Conservation (phyloP, 1,139 yeast genomes). For the Suhomyces kunorum region DNA sequence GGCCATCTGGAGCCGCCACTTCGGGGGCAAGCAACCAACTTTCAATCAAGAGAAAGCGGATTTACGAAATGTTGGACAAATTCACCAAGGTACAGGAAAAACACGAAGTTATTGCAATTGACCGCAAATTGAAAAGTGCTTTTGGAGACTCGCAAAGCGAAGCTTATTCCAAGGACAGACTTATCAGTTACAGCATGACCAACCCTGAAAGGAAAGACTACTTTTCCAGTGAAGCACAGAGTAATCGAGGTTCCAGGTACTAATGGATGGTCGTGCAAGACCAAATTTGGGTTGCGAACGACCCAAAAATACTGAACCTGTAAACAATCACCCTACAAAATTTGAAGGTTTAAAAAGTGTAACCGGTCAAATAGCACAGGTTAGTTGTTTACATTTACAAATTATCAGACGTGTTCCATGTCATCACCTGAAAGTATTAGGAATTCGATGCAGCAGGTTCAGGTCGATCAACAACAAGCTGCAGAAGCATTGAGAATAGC, state of each 20-base stretch:
- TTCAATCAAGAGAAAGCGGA: slow-evolving; percentile 45
- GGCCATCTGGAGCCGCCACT: slow-evolving; percentile 16
- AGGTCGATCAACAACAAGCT: slow-evolving; percentile 16
- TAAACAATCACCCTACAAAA: slow-evolving; percentile 9
- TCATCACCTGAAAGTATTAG: slow-evolving; percentile 11
- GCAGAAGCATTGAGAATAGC: slow-evolving; percentile 17
- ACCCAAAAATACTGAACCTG: slow-evolving; percentile 5
- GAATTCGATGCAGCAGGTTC: slow-evolving; percentile 13
- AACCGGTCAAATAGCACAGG: slow-evolving; percentile 11
- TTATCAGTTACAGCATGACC: slow-evolving; percentile 14
- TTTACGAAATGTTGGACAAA: slow-evolving; percentile 58
- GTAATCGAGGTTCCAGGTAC: slow-evolving; percentile 2
- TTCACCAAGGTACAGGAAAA: slow-evolving; percentile 61
- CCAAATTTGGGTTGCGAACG: background rate
- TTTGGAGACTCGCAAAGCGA: slow-evolving; percentile 4
- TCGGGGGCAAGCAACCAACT: slow-evolving; percentile 28
- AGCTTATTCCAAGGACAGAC: slow-evolving; percentile 10
- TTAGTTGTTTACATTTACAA: slow-evolving; percentile 12
- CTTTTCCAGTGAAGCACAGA: slow-evolving; percentile 12
- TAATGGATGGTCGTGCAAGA: slow-evolving; percentile 1
- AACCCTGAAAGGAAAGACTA: slow-evolving; percentile 19
- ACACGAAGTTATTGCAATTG: slow-evolving; percentile 39
- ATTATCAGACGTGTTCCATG: slow-evolving; percentile 10
- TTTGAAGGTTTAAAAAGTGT: slow-evolving; percentile 15
- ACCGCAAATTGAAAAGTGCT: slow-evolving; percentile 13